A percentile compares a stretch with the other conserved stretches of the same genome.
Evolutionary conservation across 208 protist genomes (phyloP).

Genomic region (Porcisia hertigi): DNA sequence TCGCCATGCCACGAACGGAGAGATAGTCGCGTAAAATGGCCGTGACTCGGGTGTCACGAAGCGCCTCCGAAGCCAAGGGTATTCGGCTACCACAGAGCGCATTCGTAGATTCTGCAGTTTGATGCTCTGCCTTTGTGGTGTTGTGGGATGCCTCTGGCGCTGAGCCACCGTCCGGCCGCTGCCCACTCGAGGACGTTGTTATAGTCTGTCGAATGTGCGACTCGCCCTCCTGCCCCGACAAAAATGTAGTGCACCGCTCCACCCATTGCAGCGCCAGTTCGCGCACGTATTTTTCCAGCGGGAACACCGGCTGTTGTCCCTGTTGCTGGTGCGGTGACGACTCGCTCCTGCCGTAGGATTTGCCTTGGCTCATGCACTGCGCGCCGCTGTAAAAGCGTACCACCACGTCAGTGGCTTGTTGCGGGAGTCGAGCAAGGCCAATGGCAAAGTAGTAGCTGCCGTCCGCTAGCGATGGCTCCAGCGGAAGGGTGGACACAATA

Average conservation of each 20-base stretch:
- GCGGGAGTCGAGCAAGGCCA: conserved; percentile 51
- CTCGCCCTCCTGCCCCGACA: conserved; percentile 11
- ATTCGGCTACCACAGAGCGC: neutral
- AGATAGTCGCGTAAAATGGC: conserved; percentile 60
- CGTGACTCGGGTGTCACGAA: conserved; percentile 40
- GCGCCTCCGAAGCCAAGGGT: conserved; percentile 12
- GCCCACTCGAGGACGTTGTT: neutral
- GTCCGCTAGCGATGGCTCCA: conserved; percentile 21
- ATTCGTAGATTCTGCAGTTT: neutral
- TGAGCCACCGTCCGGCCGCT: neutral
- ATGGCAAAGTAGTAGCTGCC: conserved; percentile 59
- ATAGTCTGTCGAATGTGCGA: conserved; percentile 1
- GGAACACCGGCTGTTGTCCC: conserved; percentile 10
- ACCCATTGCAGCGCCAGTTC: conserved; percentile 16
- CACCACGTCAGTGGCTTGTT: conserved; percentile 29
- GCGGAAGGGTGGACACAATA: conserved; percentile 24
- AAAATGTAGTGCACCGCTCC: conserved; percentile 5
- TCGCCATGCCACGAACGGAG: conserved; percentile 45
- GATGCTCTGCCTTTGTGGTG: neutral
- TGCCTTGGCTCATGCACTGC: neutral
- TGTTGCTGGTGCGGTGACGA: neutral
- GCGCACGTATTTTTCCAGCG: conserved; percentile 17
- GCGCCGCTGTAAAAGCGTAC: conserved; percentile 53
- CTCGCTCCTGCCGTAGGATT: neutral
- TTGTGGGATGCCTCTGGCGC: neutral